These are phyloP conservation scores for Epichloe bromicola DNA, from an alignment of 2,329 filamentous ascomycete genomes.

Conservation along the genomic window DNA sequence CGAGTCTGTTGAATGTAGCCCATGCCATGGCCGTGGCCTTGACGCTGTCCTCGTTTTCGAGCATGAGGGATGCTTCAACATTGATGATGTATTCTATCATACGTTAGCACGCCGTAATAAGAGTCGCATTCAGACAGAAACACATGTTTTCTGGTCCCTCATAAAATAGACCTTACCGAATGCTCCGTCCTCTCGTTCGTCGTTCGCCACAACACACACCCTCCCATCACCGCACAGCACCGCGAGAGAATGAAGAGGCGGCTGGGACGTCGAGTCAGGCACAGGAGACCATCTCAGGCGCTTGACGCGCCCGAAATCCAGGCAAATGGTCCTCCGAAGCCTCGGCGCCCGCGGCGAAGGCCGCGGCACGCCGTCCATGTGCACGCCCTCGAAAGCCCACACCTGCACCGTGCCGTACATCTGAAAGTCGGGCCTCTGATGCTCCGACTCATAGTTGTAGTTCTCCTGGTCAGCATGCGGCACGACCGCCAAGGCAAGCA, in stretches of 20 bases:
- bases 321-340: conserved; percentile 32
- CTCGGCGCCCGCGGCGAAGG: conserved; percentile 24
- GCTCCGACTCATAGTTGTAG: conserved; percentile 25
- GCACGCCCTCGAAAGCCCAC: conserved; percentile 31
- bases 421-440: conserved; percentile 23
- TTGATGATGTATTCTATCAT: not conserved
- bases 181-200: conserved; percentile 14
- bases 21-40: conserved; percentile 41
- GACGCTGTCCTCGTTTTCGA: conserved; percentile 33
- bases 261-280: conserved; percentile 20
- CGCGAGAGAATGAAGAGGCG: conserved; percentile 32
- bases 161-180: conserved; percentile 25
- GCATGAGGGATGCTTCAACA: conserved; percentile 24
- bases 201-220: conserved; percentile 31
- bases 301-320: conserved; percentile 36
- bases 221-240: conserved; percentile 38
- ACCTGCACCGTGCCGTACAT: conserved; percentile 38
- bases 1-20: conserved; percentile 41
- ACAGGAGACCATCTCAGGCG: conserved; percentile 32
- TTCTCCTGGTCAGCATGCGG: conserved; percentile 37
- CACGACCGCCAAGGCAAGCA: conserved; percentile 38
- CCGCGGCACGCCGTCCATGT: conserved; percentile 17
- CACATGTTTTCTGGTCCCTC: too few relatives aligned
- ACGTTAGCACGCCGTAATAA: conserved; percentile 6
- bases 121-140: too few relatives aligned